phyloP scores from a whole-genome alignment of 495 filamentous ascomycete genomes.

The Acidiella bohemica region DNA sequence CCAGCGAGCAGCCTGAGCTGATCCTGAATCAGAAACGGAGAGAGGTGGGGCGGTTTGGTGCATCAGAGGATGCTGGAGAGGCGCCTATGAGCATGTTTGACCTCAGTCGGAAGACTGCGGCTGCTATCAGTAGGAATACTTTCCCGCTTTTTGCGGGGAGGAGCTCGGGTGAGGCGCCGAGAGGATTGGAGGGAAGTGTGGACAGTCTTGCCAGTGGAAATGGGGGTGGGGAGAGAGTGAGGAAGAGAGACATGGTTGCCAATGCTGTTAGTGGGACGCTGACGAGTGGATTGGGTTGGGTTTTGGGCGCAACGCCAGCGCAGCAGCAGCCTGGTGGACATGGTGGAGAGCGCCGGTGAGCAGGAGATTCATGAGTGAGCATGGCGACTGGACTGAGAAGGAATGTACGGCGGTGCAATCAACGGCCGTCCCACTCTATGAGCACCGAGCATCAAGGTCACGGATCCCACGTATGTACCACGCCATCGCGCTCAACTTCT shows the following conservation, averaged over 20 bases:
- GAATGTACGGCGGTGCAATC: too few relatives aligned
- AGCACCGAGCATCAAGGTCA: too few relatives aligned
- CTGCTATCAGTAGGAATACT: constrained; percentile 54
- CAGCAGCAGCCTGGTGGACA: too few relatives aligned
- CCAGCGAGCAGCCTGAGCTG: constrained; percentile 12
- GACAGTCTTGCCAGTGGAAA: constrained; percentile 17
- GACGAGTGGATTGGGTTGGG: constrained; percentile 32
- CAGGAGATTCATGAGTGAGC: too few relatives aligned
- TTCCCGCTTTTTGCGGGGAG: constrained; percentile 35
- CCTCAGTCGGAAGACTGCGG: constrained; percentile 67
- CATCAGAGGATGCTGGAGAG: constrained; percentile 27
- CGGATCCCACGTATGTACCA: too few relatives aligned
- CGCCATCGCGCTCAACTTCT: too few relatives aligned
- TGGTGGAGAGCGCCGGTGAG: too few relatives aligned
- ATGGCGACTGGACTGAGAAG: too few relatives aligned
- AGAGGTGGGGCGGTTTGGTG: constrained; percentile 17
- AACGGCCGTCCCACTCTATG: too few relatives aligned
- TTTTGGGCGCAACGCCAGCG: constrained; percentile 22
- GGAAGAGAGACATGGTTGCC: constrained; percentile 32
- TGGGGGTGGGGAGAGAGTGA: constrained; percentile 21
- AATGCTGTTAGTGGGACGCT: constrained; percentile 29
- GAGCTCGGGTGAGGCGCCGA: constrained; percentile 1
- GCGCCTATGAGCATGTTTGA: constrained; percentile 92
- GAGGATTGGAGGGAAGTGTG: constrained; percentile 15
- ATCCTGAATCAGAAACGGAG: constrained; percentile 15